Evolutionary conservation across 2,329 filamentous ascomycete genomes (phyloP).

Genomic region (Aaosphaeria arxii): DNA sequence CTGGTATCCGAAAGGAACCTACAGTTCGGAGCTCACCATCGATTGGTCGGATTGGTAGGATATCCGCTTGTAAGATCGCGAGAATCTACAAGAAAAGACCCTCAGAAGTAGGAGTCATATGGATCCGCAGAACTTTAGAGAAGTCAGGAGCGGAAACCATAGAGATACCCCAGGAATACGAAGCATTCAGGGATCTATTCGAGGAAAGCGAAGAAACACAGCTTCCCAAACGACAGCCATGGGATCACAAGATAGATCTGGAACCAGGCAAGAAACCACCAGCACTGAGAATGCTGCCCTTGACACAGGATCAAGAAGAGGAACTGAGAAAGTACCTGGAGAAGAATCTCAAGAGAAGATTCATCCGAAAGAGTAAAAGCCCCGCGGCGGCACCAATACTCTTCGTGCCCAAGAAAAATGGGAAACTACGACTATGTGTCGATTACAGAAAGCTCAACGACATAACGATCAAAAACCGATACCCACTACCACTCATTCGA

Average conservation of each 20-base stretch:
- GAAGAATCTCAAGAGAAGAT: not conserved
- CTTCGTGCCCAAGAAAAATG: not conserved
- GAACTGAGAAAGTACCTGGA: not conserved
- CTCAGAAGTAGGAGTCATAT: not conserved
- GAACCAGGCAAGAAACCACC: not conserved
- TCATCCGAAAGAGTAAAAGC: not conserved
- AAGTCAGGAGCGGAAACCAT: too few relatives aligned
- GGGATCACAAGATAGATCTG: not conserved
- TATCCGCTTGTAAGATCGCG: not conserved
- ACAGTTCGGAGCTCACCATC: not conserved
- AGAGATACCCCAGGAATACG: too few relatives aligned
- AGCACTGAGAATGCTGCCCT: not conserved
- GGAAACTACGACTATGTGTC: slow-evolving; percentile 4
- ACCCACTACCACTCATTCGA: slow-evolving; percentile 7
- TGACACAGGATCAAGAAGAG: not conserved
- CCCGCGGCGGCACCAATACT: not conserved
- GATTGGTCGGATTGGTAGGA: not conserved
- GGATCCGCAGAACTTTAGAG: too few relatives aligned
- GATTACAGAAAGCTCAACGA: slow-evolving; percentile 1
- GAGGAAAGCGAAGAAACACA: not conserved
- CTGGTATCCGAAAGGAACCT: not conserved
- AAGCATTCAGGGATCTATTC: too few relatives aligned
- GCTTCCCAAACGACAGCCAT: not conserved
- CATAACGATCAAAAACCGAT: slow-evolving; percentile 8
- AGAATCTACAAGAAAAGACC: not conserved